These are phyloP conservation scores for Yarrowia sp. DNA, from an alignment of 805 yeast genomes.

Conservation along the genomic window DNA sequence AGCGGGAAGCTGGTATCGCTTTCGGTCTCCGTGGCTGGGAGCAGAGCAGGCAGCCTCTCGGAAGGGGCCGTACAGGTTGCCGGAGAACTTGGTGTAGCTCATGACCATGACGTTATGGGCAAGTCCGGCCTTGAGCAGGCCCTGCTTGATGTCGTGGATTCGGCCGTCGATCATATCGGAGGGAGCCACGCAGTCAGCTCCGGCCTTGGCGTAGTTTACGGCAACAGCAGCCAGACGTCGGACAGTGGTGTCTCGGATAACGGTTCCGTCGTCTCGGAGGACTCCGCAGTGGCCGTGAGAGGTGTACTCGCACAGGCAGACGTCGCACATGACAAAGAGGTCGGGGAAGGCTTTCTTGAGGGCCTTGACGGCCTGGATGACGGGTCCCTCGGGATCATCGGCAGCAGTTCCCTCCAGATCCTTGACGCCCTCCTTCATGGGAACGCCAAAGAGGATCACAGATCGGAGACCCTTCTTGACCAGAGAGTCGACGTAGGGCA, in stretches of 20 bases:
- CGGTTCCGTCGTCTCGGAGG: conserved; percentile 78
- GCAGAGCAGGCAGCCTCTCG: conserved; percentile 95
- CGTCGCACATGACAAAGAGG: conserved; percentile 87
- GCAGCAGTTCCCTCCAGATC: conserved; percentile 86
- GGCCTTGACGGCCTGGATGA: conserved; percentile 70
- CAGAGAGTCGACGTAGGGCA: conserved; percentile 66
- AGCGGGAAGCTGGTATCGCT: conserved; percentile 87
- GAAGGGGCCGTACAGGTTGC: conserved; percentile 92
- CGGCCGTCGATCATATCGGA: conserved; percentile 98
- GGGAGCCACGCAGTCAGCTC: conserved; percentile 94
- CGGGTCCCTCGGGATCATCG: conserved; percentile 96
- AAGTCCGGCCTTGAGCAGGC: conserved; percentile 72
- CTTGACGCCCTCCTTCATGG: conserved; percentile 68
- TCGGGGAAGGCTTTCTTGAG: conserved; percentile 70
- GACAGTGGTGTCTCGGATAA: conserved; percentile 72
- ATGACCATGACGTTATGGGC: conserved; percentile 87
- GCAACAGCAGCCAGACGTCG: conserved; percentile 91
- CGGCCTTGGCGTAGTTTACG: conserved; percentile 91
- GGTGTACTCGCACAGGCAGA: conserved; percentile 94
- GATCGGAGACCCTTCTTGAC: conserved; percentile 79
- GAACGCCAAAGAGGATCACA: conserved; percentile 91
- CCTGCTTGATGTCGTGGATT: conserved; percentile 79
- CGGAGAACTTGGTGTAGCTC: conserved; percentile 90
- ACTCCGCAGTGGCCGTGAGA: conserved; percentile 98
- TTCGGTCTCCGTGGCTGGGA: conserved; percentile 89